phyloP scores from a whole-genome alignment of 768 basidiomycete species.

The Termitomyces sp. region DNA sequence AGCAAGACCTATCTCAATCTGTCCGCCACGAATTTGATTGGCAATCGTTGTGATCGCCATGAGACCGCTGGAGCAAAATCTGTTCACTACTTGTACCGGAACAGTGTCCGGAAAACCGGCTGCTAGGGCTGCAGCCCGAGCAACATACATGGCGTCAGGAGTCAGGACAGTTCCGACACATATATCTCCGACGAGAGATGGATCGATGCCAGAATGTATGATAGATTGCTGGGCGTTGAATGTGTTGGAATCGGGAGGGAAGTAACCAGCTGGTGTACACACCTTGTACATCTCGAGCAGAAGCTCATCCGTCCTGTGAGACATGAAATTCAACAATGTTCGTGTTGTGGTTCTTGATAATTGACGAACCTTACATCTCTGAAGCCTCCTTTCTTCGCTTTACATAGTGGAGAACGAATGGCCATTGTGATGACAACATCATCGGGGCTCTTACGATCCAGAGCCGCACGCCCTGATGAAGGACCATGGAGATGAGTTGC shows the following conservation, averaged over 20 bases:
- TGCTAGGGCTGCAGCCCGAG: conserved; percentile 71
- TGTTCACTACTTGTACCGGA: conserved; percentile 71
- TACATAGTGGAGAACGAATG: conserved; percentile 73
- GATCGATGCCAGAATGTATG: conserved; percentile 56
- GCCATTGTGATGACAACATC: conserved; percentile 86
- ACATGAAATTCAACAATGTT: neutral
- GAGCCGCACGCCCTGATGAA: conserved; percentile 43
- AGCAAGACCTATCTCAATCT: conserved; percentile 78
- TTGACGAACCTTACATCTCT: conserved; percentile 61
- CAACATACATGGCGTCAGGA: conserved; percentile 64
- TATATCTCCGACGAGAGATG: conserved; percentile 68
- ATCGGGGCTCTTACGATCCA: conserved; percentile 61
- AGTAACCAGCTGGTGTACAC: conserved; percentile 2
- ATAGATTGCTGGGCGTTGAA: conserved; percentile 50
- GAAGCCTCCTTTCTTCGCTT: conserved; percentile 73
- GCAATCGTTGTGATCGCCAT: conserved; percentile 79
- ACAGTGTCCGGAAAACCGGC: conserved; percentile 81
- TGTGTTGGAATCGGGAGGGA: conserved; percentile 1
- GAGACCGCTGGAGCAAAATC: conserved; percentile 85
- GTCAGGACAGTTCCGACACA: conserved; percentile 78
- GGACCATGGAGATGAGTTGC: conserved; percentile 52
- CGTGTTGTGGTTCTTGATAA: neutral
- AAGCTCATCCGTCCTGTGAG: conserved; percentile 68
- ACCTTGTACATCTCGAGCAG: conserved; percentile 83
- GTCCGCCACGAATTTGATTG: conserved; percentile 74